Evolutionary conservation across 345 rosid genomes (phyloP), one percentile per base, ranked within the genome.

Genomic region (Barbarea vulgaris): DNA sequence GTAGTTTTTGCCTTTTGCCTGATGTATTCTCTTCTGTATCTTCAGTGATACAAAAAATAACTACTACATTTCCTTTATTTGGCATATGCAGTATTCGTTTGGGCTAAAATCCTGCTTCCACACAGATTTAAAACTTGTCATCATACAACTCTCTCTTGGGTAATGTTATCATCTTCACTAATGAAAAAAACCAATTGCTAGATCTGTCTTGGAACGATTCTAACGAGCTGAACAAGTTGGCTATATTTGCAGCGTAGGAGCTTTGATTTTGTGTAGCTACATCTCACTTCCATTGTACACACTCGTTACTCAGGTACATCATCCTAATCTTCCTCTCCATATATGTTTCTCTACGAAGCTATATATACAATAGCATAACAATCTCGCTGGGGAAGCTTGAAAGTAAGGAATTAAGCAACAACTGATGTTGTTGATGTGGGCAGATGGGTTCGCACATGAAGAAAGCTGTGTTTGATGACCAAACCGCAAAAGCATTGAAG

Each of bases 371-470:
- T 59, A 36, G 46, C n/a, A 12, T 12, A 51, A 52, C 57, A 4
- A 31, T 10, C 44, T 44, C 27, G n/a, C n/a, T 33, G 21, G 64
- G 19, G 39, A 42, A 15, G 48, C 48, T 42, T 42, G 8, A 42
- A 42, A 5, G 17, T 41, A 48, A 46, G 56, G 25, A 47, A 37
- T 53, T 11, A 56, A 22, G 27, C 13, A 61, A 11, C 67, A 51
- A 36, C 59, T 36, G 11, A 36, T 27, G 53, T 51, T 50, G 59
- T 24, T 70, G 69, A n/a, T 58, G 50, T 44, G 37, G 33, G 41
- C 47, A 60, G 77, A 73, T 93, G 98, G 98, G 98, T 59, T 83
- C 94, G 0, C 71, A 66, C 57, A 89, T 91, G 98, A 91, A 93
- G 85, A 93, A 61, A 79, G 80, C 97, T 12, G 84, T 91, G 68